Evolutionary conservation across 345 rosid species (phyloP), one percentile per base, ranked within the genome.

Genomic region (Citrus cavaleriei): DNA sequence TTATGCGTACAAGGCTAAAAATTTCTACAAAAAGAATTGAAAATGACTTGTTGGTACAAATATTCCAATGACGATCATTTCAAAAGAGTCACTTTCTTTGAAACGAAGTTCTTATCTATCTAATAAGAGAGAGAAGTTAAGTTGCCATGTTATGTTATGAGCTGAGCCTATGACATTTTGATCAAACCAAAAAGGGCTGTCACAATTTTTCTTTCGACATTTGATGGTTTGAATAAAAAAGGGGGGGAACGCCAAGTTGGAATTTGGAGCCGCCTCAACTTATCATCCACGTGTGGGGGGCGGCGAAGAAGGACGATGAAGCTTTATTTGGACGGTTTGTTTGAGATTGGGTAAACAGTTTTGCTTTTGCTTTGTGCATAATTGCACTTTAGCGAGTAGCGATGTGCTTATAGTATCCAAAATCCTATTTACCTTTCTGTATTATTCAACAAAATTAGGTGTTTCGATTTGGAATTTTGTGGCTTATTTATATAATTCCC

Each of bases 241-340:
- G 16, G 22, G 22, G 34, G 34, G 34, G n/a, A 25, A 58, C 55
- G 13, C 40, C 80, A 68, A 79, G 79, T 75, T 71, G 85, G 65
- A 54, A 12, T 60, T 25, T n/a, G 35, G 27, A 59, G 64, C 24
- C 57, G 67, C 58, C 70, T 57, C 24, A 51, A 81, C 30, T 73
- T 37, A 76, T 73, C 75, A 13, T 46, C 51, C 51, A 46, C 72
- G 73, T 65, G 34, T 42, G 60, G 61, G 89, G 85, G 89, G 81
- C 88, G 92, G 93, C 89, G 59, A 73, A 37, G 27, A 42, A 79
- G 65, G 88, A 83, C 90, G 86, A 82, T 25, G 68, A 61, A 42
- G 22, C 68, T 68, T 76, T 65, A 63, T 72, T 83, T 81, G 89
- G 93, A 61, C 91, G 90, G 93, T 88, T 86, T 85, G 87, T 83